Evolutionary conservation across 2,329 filamentous ascomycete genomes (phyloP).

Genomic region (Pseudopithomyces chartarum): DNA sequence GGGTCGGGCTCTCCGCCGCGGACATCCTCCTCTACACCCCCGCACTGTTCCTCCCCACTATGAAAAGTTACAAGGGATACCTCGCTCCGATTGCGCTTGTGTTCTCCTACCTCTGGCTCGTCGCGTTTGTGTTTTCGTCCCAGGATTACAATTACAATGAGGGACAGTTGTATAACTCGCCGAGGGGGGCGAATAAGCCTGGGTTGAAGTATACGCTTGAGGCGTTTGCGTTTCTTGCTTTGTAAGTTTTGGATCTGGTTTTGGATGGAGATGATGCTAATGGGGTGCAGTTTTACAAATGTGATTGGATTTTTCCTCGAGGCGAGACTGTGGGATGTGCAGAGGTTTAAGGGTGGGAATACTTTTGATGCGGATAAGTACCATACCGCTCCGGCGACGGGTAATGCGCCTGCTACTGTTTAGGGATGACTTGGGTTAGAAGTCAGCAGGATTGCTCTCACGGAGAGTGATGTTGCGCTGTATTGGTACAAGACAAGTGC

Average conservation of each 20-base stretch:
- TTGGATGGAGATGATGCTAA: background rate
- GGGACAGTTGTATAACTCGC: conserved; percentile 15
- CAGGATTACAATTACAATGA: conserved; percentile 26
- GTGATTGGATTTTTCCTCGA: conserved; percentile 25
- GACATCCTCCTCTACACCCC: conserved; percentile 20
- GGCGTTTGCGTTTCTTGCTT: conserved; percentile 30
- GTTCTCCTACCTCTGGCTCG: conserved; percentile 32
- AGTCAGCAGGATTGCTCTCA: background rate
- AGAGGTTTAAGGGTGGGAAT: conserved; percentile 15
- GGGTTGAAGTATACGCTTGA: conserved; percentile 25
- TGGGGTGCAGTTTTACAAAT: conserved; percentile 20
- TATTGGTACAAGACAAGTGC: no score
- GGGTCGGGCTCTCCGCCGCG: conserved; percentile 19
- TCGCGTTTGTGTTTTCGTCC: conserved; percentile 27
- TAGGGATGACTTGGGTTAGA: background rate
- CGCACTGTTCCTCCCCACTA: conserved; percentile 13
- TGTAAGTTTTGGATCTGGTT: conserved; percentile 13
- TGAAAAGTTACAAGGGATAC: conserved; percentile 28
- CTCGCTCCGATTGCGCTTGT: conserved; percentile 21
- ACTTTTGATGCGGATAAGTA: background rate
- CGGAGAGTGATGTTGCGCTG: background rate
- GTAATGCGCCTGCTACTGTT: background rate
- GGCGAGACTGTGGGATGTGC: conserved; percentile 20
- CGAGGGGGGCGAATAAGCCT: conserved; percentile 16
- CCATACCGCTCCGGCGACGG: background rate